Evolutionary conservation across 768 basidiomycete genomes (phyloP).

Genomic region (Galerina sulciceps): DNA sequence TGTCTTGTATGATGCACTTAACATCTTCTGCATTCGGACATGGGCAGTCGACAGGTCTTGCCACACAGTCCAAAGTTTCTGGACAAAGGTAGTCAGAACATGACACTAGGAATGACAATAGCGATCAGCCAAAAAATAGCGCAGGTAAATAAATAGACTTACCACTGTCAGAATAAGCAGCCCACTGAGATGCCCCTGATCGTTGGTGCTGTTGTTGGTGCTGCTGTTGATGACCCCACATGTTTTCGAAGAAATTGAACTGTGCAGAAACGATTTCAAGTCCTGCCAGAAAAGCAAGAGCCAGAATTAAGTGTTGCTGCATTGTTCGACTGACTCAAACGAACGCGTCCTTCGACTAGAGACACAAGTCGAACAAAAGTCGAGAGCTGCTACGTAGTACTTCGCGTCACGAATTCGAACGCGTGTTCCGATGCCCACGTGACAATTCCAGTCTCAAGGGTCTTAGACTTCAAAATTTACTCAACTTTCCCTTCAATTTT

Average conservation of each 20-base stretch:
- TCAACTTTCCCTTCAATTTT: no score
- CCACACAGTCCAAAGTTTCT: constrained; percentile 71
- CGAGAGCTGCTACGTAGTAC: no score
- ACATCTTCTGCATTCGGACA: constrained; percentile 79
- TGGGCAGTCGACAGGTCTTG: constrained; percentile 67
- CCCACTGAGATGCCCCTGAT: constrained; percentile 64
- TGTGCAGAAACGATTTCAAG: constrained; percentile 56
- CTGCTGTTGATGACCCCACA: constrained; percentile 65
- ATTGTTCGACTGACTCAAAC: neutral
- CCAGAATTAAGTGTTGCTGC: constrained; percentile 1
- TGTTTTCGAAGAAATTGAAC: constrained; percentile 79
- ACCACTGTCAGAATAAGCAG: constrained; percentile 69
- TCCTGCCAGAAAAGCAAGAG: constrained; percentile 34
- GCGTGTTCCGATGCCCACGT: no score
- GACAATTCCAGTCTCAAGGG: no score
- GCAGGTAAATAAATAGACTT: constrained; percentile 20
- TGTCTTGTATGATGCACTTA: constrained; percentile 76
- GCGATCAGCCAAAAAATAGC: neutral
- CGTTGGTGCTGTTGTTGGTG: constrained; percentile 67
- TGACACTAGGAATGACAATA: constrained; percentile 46
- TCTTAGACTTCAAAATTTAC: no score
- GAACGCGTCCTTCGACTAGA: no score
- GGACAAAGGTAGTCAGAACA: constrained; percentile 82
- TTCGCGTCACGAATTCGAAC: no score
- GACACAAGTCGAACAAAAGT: no score